phyloP scores from a whole-genome alignment of 108 stramenopile species.

The Nitzschia sp. region DNA sequence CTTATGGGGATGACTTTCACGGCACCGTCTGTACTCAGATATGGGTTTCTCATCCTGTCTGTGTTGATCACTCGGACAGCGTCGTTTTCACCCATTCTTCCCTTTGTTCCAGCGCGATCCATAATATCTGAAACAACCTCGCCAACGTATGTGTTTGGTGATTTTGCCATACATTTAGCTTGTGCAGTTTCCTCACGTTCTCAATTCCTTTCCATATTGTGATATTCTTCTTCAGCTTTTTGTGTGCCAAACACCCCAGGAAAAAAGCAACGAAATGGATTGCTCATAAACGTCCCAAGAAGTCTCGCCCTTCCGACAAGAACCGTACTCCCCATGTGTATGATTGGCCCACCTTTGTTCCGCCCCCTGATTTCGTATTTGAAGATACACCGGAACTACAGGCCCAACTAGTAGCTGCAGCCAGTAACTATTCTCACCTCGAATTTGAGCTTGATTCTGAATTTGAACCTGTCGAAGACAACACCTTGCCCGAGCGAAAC shows the following conservation, averaged over 20 bases:
- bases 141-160: too few relatives aligned
- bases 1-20: too few relatives aligned
- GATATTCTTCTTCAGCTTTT: constrained; percentile 14
- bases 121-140: too few relatives aligned
- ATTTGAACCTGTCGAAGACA: constrained; percentile 21
- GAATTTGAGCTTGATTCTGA: constrained; percentile 35
- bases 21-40: too few relatives aligned
- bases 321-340: constrained; percentile 73
- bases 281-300: constrained; percentile 73
- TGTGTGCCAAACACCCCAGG: constrained; percentile 77
- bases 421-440: too few relatives aligned
- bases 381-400: constrained; percentile 33
- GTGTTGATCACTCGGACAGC: too few relatives aligned
- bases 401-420: too few relatives aligned
- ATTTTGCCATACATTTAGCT: too few relatives aligned
- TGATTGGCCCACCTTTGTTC: constrained; percentile 47
- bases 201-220: background rate
- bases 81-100: too few relatives aligned
- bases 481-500: background rate
- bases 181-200: too few relatives aligned
- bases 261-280: constrained; percentile 87
- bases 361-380: constrained; percentile 76
- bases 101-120: too few relatives aligned
- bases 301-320: constrained; percentile 80
- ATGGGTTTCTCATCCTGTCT: too few relatives aligned